A percentile compares a stretch with the other conserved stretches of the same genome.
phyloP scores from a whole-genome alignment of 306 rosid genomes.

The Prunus salicina region DNA sequence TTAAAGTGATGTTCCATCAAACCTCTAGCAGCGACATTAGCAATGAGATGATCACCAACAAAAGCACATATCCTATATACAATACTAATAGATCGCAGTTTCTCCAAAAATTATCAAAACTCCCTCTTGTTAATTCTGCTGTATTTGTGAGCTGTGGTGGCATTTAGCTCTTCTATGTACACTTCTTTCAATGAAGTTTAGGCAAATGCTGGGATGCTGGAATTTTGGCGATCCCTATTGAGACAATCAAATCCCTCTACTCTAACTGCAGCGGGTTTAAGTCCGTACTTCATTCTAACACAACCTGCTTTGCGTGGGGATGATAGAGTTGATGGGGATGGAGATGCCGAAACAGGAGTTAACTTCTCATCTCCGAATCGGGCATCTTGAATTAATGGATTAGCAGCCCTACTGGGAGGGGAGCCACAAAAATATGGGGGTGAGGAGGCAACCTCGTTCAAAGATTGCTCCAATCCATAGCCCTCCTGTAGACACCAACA shows the following conservation, averaged over 20 bases:
- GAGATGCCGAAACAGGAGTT: conserved; percentile 28
- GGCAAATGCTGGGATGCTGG: conserved; percentile 77
- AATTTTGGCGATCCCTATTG: conserved; percentile 77
- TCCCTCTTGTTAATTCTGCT: conserved; percentile 43
- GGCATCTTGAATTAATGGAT: conserved; percentile 75
- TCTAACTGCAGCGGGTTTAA: conserved; percentile 84
- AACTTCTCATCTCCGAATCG: conserved; percentile 60
- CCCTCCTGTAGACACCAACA: conserved; percentile 46
- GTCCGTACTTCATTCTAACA: conserved; percentile 63
- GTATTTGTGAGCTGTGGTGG: conserved; percentile 38
- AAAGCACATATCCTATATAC: conserved; percentile 36
- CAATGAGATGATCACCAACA: conserved; percentile 34
- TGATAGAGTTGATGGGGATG: conserved; percentile 56
- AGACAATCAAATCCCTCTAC: conserved; percentile 94
- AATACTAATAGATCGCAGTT: conserved; percentile 32
- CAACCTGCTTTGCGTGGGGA: conserved; percentile 71
- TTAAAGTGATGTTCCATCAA: conserved; percentile 31
- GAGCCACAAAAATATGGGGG: conserved; percentile 88
- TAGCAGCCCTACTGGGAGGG: conserved; percentile 75
- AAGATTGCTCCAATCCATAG: conserved; percentile 47
- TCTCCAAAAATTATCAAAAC: conserved; percentile 30
- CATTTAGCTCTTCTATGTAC: conserved; percentile 73
- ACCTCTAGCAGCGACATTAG: conserved; percentile 27
- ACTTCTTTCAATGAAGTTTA: conserved; percentile 50
- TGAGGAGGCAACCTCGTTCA: conserved; percentile 51